Evolutionary conservation across 2,329 filamentous ascomycete genomes (phyloP).

Genomic region (Trichoderma sp.): DNA sequence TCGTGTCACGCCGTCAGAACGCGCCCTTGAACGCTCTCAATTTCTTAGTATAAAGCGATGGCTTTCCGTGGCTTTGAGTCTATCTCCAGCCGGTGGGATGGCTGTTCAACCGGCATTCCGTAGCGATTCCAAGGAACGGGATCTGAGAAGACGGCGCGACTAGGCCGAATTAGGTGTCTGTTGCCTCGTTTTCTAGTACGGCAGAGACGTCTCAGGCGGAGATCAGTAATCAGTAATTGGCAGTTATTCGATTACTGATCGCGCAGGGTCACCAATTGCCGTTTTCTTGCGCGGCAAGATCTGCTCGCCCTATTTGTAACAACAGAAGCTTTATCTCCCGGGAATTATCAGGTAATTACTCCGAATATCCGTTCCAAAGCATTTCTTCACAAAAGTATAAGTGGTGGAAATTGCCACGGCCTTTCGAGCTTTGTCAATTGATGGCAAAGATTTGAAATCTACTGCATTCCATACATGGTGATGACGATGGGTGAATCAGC

Average conservation of each 20-base stretch:
- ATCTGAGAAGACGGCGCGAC: background rate
- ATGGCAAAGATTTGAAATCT: background rate
- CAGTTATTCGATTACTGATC: background rate
- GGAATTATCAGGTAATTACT: background rate
- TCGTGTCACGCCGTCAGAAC: background rate
- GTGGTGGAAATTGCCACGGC: background rate
- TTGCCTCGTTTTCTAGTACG: background rate
- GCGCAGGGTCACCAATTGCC: background rate
- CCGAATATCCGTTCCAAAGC: background rate
- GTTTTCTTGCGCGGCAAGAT: background rate
- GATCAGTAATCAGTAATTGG: background rate
- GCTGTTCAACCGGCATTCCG: background rate
- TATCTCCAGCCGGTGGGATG: conserved; percentile 4
- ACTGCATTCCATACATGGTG: background rate
- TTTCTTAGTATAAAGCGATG: background rate
- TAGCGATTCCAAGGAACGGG: background rate
- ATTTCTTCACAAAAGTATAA: background rate
- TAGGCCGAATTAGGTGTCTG: background rate
- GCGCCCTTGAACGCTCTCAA: background rate
- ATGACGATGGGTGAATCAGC: too few species aligned
- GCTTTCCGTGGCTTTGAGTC: background rate
- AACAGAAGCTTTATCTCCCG: background rate
- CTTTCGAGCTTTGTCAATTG: background rate
- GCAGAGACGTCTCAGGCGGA: background rate
- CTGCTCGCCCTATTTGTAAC: background rate